A percentile compares a stretch with the other conserved stretches of the same genome.
These are phyloP conservation scores for Globisporangium lucens DNA, from an alignment of 352 stramenopile genomes.

Conservation along the genomic window DNA sequence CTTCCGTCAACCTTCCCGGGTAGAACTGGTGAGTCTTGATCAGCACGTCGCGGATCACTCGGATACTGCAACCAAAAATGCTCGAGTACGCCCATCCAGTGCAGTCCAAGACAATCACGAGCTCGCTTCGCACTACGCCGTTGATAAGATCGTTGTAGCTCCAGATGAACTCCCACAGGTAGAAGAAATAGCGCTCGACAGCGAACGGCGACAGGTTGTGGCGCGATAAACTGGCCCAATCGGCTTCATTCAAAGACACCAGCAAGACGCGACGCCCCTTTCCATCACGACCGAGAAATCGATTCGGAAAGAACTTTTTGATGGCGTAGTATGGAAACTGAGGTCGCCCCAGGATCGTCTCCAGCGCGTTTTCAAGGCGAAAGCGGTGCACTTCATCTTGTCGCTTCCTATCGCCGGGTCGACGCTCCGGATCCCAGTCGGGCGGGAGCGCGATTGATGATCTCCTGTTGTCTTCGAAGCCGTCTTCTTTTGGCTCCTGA, in stretches of 20 bases:
- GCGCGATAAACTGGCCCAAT: constrained; percentile 17
- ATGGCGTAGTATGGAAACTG: constrained; percentile 34
- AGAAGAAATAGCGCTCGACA: constrained; percentile 34
- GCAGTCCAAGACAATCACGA: constrained; percentile 33
- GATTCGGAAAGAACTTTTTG: constrained; percentile 30
- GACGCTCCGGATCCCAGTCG: background rate
- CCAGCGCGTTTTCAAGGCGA: constrained; percentile 34
- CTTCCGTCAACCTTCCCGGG: constrained; percentile 20
- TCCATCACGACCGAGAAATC: constrained; percentile 25
- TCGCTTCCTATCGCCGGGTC: background rate
- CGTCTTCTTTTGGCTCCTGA: background rate
- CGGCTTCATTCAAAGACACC: constrained; percentile 20
- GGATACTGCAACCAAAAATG: constrained; percentile 24
- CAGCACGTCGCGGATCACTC: constrained; percentile 25
- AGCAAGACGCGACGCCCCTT: constrained; percentile 24
- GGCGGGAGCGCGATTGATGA: background rate
- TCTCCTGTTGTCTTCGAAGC: background rate
- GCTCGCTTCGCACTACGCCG: constrained; percentile 25
- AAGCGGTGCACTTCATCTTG: constrained; percentile 25
- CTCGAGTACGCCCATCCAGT: constrained; percentile 24
- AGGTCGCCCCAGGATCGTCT: constrained; percentile 34
- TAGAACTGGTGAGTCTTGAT: constrained; percentile 27
- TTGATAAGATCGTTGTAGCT: constrained; percentile 35
- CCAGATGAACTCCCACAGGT: constrained; percentile 51
- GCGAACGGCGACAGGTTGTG: constrained; percentile 32